Percentiles rank a stretch among this genome's conserved stretches.
Conservation (phyloP, 306 rosid genomes). For the Calophaca sinica region DNA sequence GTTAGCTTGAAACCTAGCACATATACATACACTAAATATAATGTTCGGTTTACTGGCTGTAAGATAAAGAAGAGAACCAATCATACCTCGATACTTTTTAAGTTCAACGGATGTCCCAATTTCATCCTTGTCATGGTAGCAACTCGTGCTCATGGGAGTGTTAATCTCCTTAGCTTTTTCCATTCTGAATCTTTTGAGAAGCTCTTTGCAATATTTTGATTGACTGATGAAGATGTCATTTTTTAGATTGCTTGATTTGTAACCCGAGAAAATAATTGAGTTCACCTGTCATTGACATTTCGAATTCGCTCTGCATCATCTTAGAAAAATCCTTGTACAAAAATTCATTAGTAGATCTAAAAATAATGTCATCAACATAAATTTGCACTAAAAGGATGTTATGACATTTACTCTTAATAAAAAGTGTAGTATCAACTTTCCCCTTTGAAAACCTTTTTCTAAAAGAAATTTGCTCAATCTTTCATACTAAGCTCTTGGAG, state of each 20-base stretch:
- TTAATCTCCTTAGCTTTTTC: not conserved
- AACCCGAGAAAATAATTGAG: not conserved
- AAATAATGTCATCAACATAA: too few species aligned
- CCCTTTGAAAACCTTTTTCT: not conserved
- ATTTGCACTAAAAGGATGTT: too few species aligned
- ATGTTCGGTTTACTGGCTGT: not conserved
- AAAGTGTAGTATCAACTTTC: not conserved
- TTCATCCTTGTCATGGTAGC: not conserved
- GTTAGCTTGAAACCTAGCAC: not conserved
- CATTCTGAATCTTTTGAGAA: not conserved
- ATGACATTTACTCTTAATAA: too few species aligned
- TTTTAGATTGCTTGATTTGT: not conserved
- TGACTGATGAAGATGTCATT: not conserved
- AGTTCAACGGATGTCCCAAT: not conserved
- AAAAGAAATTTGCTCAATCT: too few species aligned
- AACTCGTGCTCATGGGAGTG: not conserved
- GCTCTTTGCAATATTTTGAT: not conserved
- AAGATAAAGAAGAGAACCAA: not conserved
- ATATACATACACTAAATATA: not conserved
- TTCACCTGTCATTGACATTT: not conserved
- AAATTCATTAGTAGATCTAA: not conserved
- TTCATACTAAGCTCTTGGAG: not conserved
- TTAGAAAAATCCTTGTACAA: not conserved
- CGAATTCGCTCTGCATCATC: not conserved
- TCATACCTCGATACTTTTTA: not conserved